phyloP scores from a whole-genome alignment of 2,329 filamentous ascomycete species.

The Eurotiales sp. region DNA sequence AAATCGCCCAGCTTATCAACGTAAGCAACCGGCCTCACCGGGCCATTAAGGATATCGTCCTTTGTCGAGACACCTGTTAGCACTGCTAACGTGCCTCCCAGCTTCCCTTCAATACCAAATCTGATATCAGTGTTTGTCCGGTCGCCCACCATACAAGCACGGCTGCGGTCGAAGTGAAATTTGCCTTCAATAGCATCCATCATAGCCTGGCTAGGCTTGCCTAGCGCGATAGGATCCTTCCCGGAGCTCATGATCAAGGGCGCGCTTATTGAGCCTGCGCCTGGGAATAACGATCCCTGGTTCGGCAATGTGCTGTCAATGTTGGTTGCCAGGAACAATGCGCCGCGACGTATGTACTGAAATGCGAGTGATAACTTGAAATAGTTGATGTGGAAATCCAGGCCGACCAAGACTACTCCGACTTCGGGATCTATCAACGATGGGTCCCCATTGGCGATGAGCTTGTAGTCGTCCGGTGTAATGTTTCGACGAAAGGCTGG shows the following conservation, averaged over 20 bases:
- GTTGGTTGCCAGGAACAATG: conserved; percentile 89
- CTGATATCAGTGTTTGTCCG: conserved; percentile 91
- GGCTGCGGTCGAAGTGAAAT: conserved; percentile 78
- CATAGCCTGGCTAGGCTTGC: conserved; percentile 97
- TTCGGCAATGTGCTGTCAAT: conserved; percentile 84
- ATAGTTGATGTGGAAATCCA: conserved; percentile 96
- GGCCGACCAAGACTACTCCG: conserved; percentile 79
- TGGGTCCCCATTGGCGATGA: conserved; percentile 66
- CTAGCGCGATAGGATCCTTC: conserved; percentile 70
- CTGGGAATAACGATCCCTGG: conserved; percentile 79
- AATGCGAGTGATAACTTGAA: conserved; percentile 80
- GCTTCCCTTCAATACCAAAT: conserved; percentile 84
- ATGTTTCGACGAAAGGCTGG: conserved; percentile 72
- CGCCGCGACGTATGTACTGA: conserved; percentile 78
- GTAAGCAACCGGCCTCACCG: conserved; percentile 74
- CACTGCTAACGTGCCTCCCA: conserved; percentile 88
- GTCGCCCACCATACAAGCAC: conserved; percentile 95
- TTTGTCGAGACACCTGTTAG: conserved; percentile 80
- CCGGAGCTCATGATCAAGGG: conserved; percentile 70
- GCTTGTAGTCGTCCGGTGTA: conserved; percentile 72
- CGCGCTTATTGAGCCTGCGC: conserved; percentile 77
- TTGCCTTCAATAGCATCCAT: conserved; percentile 98
- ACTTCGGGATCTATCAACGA: conserved; percentile 80
- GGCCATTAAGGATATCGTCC: conserved; percentile 75
- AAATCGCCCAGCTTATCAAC: conserved; percentile 82